Evolutionary conservation across 1,284 basidiomycete genomes (phyloP).

Genomic region (Spongiforma sp.): DNA sequence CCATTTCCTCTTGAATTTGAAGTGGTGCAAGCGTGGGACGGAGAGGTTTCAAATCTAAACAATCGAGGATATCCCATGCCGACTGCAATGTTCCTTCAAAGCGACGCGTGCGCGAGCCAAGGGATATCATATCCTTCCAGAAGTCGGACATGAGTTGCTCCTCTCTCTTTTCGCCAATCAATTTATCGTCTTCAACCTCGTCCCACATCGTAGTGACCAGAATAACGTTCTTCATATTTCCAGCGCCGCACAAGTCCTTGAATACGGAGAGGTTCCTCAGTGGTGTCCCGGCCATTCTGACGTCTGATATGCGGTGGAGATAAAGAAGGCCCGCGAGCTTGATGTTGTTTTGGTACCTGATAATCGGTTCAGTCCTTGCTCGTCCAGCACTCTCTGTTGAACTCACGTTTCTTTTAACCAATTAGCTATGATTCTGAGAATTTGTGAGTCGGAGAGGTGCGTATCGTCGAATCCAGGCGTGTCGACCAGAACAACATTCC

Average conservation of each 20-base stretch:
- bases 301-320: constrained; percentile 44
- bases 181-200: constrained; percentile 22
- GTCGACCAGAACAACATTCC: no score
- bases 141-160: constrained; percentile 13
- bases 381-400: neutral
- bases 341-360: constrained; percentile 20
- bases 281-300: constrained; percentile 45
- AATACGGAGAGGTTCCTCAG: constrained; percentile 27
- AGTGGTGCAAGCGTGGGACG: constrained; percentile 2
- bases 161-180: constrained; percentile 24
- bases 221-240: constrained; percentile 27
- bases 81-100: constrained; percentile 16
- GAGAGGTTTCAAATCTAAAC: constrained; percentile 7
- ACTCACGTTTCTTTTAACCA: constrained; percentile 28
- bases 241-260: constrained; percentile 30
- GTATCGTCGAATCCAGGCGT: no score
- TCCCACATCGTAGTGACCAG: constrained; percentile 39
- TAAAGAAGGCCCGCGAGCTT: constrained; percentile 34
- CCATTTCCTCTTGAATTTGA: constrained; percentile 29
- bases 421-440: neutral
- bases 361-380: neutral
- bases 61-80: constrained; percentile 21
- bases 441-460: neutral
- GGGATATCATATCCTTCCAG: constrained; percentile 21
- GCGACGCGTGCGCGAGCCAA: constrained; percentile 18